Percentiles rank a stretch among this genome's conserved stretches.
Conservation (phyloP, 129 eudicot genomes). For the Heracleum sosnowskyi region DNA sequence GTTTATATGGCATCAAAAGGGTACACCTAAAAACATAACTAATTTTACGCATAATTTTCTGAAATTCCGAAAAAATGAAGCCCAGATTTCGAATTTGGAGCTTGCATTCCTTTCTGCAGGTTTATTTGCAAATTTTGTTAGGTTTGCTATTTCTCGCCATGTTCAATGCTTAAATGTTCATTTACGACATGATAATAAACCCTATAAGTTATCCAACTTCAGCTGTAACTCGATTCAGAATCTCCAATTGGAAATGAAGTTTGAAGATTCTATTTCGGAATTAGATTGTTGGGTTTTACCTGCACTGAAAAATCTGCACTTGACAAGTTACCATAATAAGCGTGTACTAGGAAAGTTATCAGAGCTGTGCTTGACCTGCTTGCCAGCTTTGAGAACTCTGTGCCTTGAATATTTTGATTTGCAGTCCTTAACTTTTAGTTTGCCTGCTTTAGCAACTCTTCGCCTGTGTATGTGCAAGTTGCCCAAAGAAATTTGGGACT, state of each 20-base stretch:
- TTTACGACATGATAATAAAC: too few relatives aligned
- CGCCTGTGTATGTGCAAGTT: neutral
- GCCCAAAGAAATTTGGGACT: neutral
- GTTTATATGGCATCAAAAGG: neutral
- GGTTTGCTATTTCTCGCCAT: too few relatives aligned
- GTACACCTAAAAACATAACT: too few relatives aligned
- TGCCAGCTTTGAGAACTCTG: neutral
- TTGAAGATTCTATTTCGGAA: neutral
- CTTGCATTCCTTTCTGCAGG: neutral
- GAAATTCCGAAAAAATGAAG: neutral
- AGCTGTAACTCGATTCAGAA: neutral
- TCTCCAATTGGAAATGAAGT: neutral
- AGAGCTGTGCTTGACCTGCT: neutral
- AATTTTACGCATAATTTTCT: neutral
- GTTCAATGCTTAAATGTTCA: too few relatives aligned
- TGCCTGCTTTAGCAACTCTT: neutral
- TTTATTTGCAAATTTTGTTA: neutral
- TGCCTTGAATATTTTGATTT: neutral
- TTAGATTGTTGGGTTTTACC: neutral
- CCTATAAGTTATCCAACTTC: neutral
- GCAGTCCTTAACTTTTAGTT: neutral
- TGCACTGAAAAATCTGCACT: neutral
- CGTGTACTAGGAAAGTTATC: neutral
- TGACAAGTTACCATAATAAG: neutral
- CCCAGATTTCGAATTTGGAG: too few relatives aligned